phyloP scores from a whole-genome alignment of 805 yeast genomes.

The Metschnikowia chrysomelidarum region DNA sequence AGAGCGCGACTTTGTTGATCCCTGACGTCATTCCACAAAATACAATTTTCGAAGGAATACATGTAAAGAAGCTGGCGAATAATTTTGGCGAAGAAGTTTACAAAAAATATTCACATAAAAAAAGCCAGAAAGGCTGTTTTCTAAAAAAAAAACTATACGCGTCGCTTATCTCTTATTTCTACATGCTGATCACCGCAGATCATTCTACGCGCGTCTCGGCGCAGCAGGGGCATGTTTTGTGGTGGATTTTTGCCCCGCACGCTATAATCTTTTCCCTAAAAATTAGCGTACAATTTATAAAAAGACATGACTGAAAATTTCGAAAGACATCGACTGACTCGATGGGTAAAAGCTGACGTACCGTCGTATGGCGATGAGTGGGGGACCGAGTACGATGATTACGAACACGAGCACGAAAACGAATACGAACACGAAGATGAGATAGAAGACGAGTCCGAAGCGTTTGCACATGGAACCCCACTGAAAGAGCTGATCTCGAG shows the following conservation, averaged over 20 bases:
- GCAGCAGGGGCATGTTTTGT: slow-evolving; percentile 9
- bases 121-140: no score
- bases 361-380: slow-evolving; percentile 45
- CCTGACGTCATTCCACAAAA: no score
- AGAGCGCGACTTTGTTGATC: no score
- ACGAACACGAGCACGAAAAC: slow-evolving; percentile 28
- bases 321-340: slow-evolving; percentile 42
- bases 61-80: no score
- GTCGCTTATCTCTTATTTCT: no score
- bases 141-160: no score
- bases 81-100: no score
- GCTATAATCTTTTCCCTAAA: no score
- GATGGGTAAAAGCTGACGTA: slow-evolving; percentile 44
- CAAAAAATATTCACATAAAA: no score
- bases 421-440: slow-evolving; percentile 4
- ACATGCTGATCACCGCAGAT: no score
- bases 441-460: background rate
- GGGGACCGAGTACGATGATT: slow-evolving; percentile 36
- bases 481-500: background rate
- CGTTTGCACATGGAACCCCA: background rate
- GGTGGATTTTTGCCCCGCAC: slow-evolving; percentile 8
- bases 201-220: slow-evolving; percentile 4
- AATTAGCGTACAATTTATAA: background rate
- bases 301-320: slow-evolving; percentile 31
- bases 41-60: no score